phyloP scores from a whole-genome alignment of 2,329 filamentous ascomycete genomes.

The Teratosphaeria nubilosa region DNA sequence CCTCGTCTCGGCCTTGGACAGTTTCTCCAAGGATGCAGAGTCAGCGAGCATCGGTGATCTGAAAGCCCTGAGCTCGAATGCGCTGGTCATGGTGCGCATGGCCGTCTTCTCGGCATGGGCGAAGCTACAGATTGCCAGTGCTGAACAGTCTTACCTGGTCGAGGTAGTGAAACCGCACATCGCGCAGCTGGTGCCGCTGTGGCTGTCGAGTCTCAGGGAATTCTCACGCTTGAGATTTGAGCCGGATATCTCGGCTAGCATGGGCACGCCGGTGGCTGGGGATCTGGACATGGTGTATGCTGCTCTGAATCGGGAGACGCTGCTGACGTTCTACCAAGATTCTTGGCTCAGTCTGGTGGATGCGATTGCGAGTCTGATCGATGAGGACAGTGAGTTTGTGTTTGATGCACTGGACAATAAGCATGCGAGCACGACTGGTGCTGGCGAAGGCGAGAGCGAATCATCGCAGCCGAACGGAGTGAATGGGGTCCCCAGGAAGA shows the following conservation, averaged over 20 bases:
- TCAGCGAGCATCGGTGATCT: conserved; percentile 85
- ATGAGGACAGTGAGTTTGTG: conserved; percentile 94
- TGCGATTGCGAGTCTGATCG: conserved; percentile 92
- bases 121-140: conserved; percentile 87
- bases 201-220: conserved; percentile 85
- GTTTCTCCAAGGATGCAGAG: conserved; percentile 71
- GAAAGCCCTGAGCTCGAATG: conserved; percentile 85
- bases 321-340: conserved; percentile 92
- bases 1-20: conserved; percentile 79
- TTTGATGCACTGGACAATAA: conserved; percentile 95
- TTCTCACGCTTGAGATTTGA: conserved; percentile 91
- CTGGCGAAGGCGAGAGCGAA: conserved; percentile 5
- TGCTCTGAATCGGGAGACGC: conserved; percentile 83
- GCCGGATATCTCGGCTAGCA: conserved; percentile 87
- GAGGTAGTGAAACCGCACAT: conserved; percentile 87
- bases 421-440: conserved; percentile 21
- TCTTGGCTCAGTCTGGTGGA: conserved; percentile 95
- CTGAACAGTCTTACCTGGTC: conserved; percentile 78
- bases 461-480: neutral
- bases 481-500: conserved; percentile 42
- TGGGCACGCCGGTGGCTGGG: conserved; percentile 58
- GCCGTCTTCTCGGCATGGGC: conserved; percentile 96
- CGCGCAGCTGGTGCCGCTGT: conserved; percentile 78
- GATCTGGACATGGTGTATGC: conserved; percentile 92
- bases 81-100: conserved; percentile 97